Base-by-base conservation (phyloP, 2,329 filamentous ascomycete genomes). In the Aureobasidium sp. region DNA sequence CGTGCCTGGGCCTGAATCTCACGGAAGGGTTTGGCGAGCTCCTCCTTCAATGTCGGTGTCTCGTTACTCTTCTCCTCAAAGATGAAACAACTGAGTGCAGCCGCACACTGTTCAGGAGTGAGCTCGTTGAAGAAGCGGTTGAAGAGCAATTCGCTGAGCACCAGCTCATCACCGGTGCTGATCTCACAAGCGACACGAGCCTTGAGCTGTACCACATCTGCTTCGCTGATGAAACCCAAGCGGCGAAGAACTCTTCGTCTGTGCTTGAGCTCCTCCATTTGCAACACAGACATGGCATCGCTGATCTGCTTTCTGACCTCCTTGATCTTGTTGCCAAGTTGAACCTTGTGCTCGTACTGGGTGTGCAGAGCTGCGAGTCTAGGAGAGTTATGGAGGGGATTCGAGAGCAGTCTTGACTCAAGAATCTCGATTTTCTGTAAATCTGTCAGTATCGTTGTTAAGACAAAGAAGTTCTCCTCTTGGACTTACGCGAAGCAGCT, bases 51-150 rank as follows among this genome's bases (percentile, higher is more conserved):
- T 7, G 77, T 69, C 15, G 85, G 82, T 3, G 85, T 79, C 14
- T 92, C 86, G 68, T 93, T 89, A 52, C 90, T 86, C 80, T 95
- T 96, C 77, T 99, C 94, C 71, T 99, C 95, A 68, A 97, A 97
- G 66, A 99, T 94, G 77, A 99, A 97, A 71, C 90, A 92, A 69
- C 90, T 95, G 63, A 99, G 81, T 6, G 92, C 85, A 0, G 93
- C 84, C 1, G 94, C 94, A 68, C 88, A 90, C 67, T 93, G 83
- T 74, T 97, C 93, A 0, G 94, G 91, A 0, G 86, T 86, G 47
- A 97, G 79, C 71, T 97, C 92, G 72, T 97, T 99, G 82, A 99
- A 99, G 81, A 97, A 97, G 42, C 92, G 85, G 74, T 97, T 95
- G 76, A 99, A 97, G 0, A 99, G 82, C 31, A 99, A 81, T 75